Evolutionary conservation across 495 filamentous ascomycete genomes (phyloP), one percentile per base, ranked within the genome.

Genomic region (Aspergillus hancockii): DNA sequence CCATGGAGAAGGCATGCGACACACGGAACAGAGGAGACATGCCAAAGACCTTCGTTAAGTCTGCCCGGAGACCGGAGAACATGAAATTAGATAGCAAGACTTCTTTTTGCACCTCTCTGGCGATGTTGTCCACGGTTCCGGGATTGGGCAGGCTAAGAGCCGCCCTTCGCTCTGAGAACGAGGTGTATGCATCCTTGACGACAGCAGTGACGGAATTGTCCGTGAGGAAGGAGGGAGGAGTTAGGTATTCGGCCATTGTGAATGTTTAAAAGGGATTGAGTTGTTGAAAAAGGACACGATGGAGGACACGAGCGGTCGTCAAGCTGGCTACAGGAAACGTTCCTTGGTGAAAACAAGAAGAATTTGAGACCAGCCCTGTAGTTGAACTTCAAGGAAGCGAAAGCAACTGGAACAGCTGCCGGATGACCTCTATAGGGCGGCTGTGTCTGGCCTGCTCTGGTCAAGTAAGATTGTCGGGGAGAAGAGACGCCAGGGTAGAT

Each of bases 1-100:
- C 93, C 86, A 97, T 91, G 31, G 93, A 85, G 71, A 99, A 94
- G 53, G 93, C 88, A 81, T 99, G 95, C 52, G 93, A 96, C 59
- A 97, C 88, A 74, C 97, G 93, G 83, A 99, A 99, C 67, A 98
- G 79, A 49, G 94, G 95, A 62, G 86, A 83, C 68, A 96, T 83
- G 80, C 91, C 90, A 78, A 97, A 93, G 64, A 90, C 88, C 83
- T 97, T 99, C 62, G 89, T 96, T 67, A 98, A 76, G 74, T 99
- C 95, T 68, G 94, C 95, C 62, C 92, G 89, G 70, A 99, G 83
- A 57, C 95, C 95, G 19, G 90, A 83, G 82, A 98, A 98, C 85
- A 93, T 94, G 70, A 90, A 89, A 78, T 97, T 96, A 73, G 86
- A 92, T 63, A 96, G 85, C 71, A 97, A 86, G 49, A 96, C 93